phyloP scores from a whole-genome alignment of 2,329 filamentous ascomycete species.

The Penicillium sp. region DNA sequence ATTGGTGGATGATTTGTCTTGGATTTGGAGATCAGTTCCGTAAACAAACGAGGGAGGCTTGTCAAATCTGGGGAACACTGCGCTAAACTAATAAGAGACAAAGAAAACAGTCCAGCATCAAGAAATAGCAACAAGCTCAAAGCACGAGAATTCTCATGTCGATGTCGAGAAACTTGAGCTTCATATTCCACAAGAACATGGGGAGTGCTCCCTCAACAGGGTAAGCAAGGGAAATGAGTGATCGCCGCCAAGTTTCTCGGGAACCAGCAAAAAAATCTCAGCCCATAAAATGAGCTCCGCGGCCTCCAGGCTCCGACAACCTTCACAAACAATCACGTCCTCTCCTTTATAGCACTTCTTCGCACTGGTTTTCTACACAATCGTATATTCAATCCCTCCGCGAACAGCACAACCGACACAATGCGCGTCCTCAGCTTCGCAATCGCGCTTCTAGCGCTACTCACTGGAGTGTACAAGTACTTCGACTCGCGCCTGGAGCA shows the following conservation, averaged over 20 bases:
- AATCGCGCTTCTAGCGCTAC: slow-evolving; percentile 40
- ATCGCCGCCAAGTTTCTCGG: slow-evolving; percentile 12
- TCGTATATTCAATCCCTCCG: not conserved
- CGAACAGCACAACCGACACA: slow-evolving; percentile 6
- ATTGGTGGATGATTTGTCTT: slow-evolving; percentile 17
- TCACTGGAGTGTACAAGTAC: slow-evolving; percentile 43
- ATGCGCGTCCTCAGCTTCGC: slow-evolving; percentile 38
- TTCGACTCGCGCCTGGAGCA: slow-evolving; percentile 45
- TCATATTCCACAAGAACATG: not conserved
- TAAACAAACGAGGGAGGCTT: slow-evolving; percentile 1
- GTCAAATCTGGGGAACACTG: not conserved
- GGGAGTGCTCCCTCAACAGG: not conserved
- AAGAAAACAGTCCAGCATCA: not conserved
- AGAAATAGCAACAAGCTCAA: not conserved
- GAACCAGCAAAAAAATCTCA: slow-evolving; percentile 9
- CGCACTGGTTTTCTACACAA: not conserved
- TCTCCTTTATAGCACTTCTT: not conserved
- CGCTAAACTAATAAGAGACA: not conserved
- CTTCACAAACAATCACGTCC: not conserved
- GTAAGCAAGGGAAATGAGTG: not conserved
- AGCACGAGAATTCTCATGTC: not conserved
- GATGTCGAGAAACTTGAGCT: not conserved
- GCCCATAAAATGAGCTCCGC: slow-evolving; percentile 3
- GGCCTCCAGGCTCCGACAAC: slow-evolving; percentile 7
- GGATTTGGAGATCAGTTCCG: slow-evolving; percentile 7